Evolutionary conservation across 371 early-diverging fungal species (phyloP).

Genomic region (Actinomortierella wolfii): DNA sequence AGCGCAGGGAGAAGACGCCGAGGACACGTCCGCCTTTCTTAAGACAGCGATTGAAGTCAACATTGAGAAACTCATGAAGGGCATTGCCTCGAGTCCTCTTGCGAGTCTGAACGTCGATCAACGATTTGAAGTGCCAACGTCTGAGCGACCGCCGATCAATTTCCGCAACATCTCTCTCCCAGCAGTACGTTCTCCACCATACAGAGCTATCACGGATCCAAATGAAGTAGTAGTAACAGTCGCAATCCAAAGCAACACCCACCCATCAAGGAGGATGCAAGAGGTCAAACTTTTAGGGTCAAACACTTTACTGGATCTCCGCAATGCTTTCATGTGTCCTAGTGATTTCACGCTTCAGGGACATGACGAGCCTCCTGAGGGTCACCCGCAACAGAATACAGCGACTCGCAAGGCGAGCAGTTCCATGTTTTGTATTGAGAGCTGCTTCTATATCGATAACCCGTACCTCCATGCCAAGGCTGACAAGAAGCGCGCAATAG

Average conservation of each 20-base stretch:
- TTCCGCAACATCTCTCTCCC: slow-evolving; percentile 1
- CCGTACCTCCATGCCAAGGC: slow-evolving; percentile 50
- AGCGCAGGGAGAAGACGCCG: no score
- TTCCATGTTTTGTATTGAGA: slow-evolving; percentile 61
- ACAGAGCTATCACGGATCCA: slow-evolving; percentile 7
- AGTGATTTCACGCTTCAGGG: slow-evolving; percentile 51
- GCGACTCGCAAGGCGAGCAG: slow-evolving; percentile 51
- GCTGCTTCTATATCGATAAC: slow-evolving; percentile 59
- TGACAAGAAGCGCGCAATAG: slow-evolving; percentile 52
- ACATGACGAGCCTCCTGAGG: slow-evolving; percentile 35
- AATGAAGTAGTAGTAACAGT: slow-evolving; percentile 52
- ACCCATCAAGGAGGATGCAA: slow-evolving; percentile 49
- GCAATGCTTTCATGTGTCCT: slow-evolving; percentile 60
- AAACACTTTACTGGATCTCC: slow-evolving; percentile 56
- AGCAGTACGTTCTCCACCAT: no score
- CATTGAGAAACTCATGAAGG: slow-evolving; percentile 14
- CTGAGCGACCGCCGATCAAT: slow-evolving; percentile 19
- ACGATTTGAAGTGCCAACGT: slow-evolving; percentile 13
- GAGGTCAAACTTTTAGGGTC: slow-evolving; percentile 60
- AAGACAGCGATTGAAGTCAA: slow-evolving; percentile 19
- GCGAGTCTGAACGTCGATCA: slow-evolving; percentile 8
- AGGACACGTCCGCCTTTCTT: neutral
- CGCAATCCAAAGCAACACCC: slow-evolving; percentile 49
- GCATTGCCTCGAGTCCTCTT: slow-evolving; percentile 18
- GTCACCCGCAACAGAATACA: slow-evolving; percentile 39